Evolutionary conservation across 257 asterid genomes (phyloP).

Genomic region (Cynanchum wilfordii): DNA sequence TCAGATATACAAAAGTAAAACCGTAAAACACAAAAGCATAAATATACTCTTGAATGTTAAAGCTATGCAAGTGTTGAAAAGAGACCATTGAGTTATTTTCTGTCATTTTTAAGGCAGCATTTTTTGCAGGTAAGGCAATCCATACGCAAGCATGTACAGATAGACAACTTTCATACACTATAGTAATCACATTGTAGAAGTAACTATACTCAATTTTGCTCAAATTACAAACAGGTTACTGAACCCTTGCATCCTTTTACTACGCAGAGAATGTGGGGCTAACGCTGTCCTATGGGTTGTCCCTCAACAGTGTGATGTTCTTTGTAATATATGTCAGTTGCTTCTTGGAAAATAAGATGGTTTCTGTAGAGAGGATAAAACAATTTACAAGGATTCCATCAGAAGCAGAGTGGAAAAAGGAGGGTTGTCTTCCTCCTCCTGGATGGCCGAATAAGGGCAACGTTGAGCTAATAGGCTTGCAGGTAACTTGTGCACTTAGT

Average conservation of each 20-base stretch:
- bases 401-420: constrained; percentile 82
- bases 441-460: constrained; percentile 80
- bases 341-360: constrained; percentile 87
- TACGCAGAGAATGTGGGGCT: constrained; percentile 81
- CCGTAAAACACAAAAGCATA: neutral
- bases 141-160: neutral
- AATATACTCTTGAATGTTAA: neutral
- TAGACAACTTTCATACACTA: neutral
- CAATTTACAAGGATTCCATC: constrained; percentile 75
- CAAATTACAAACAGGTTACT: neutral
- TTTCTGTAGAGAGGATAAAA: constrained; percentile 91
- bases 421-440: constrained; percentile 54
- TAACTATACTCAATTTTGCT: neutral
- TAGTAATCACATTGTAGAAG: neutral
- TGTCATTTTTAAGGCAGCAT: neutral
- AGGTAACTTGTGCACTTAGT: constrained; percentile 29
- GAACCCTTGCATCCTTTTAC: constrained; percentile 12
- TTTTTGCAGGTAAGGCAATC: neutral
- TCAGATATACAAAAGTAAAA: no score
- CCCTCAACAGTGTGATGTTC: constrained; percentile 66
- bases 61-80: neutral
- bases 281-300: constrained; percentile 81
- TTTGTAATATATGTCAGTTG: constrained; percentile 69
- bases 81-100: neutral
- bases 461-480: constrained; percentile 55